These are phyloP conservation scores for Puya raimondii DNA, from an alignment of 176 grass and related monocot genomes.

Conservation along the genomic window DNA sequence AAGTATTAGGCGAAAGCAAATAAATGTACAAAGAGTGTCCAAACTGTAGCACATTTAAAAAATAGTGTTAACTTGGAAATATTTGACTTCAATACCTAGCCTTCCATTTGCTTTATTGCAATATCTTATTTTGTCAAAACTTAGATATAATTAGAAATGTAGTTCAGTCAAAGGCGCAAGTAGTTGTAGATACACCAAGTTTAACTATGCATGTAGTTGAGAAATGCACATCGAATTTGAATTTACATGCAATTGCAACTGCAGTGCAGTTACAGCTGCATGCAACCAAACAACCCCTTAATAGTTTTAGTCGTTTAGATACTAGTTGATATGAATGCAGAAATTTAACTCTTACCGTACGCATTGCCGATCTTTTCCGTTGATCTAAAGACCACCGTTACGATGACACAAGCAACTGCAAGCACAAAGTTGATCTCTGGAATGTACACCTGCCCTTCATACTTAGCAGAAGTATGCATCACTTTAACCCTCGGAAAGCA, in stretches of 20 bases:
- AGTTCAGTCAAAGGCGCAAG: no score
- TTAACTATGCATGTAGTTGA: no score
- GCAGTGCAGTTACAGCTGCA: no score
- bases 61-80: not conserved
- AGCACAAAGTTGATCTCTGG: conserved; percentile 57
- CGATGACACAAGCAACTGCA: conserved; percentile 29
- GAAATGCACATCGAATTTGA: no score
- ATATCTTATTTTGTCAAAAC: no score
- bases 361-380: conserved; percentile 52
- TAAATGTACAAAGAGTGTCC: no score
- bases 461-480: conserved; percentile 53
- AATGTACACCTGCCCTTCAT: conserved; percentile 64
- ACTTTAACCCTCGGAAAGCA: conserved; percentile 60
- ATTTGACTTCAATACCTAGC: not conserved
- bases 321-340: not conserved
- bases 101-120: not conserved
- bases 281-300: no score
- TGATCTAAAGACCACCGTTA: conserved; percentile 39
- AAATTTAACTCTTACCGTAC: conserved; percentile 32
- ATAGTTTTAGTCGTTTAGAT: no score
- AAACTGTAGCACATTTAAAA: no score
- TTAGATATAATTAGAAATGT: no score
- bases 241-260: no score
- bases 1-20: not conserved
- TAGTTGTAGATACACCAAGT: no score